Evolutionary conservation across 305 asterid species (phyloP).

Genomic region (Withania somnifera): DNA sequence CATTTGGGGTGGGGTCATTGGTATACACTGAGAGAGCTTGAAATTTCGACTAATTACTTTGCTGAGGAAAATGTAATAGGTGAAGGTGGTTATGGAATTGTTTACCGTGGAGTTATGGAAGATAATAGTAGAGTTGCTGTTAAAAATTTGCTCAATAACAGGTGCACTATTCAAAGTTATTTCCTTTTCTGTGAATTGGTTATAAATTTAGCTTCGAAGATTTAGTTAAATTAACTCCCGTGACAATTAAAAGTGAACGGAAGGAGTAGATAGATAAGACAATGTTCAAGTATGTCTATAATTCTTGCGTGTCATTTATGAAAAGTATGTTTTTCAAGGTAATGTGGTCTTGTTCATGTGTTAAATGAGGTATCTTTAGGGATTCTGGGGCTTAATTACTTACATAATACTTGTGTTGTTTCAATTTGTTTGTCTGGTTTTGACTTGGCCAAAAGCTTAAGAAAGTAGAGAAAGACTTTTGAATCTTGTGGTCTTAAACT

Average conservation of each 20-base stretch:
- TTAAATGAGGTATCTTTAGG: not conserved
- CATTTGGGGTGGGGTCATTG: slow-evolving; percentile 99
- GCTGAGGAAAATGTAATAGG: slow-evolving; percentile 81
- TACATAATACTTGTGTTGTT: no score
- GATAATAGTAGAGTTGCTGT: slow-evolving; percentile 64
- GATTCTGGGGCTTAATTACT: not conserved
- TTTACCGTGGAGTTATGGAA: slow-evolving; percentile 56
- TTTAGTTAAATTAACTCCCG: no score
- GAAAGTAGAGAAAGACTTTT: no score
- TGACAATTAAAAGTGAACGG: no score
- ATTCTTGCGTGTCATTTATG: not conserved
- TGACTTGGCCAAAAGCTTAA: no score
- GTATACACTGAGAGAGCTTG: slow-evolving; percentile 86
- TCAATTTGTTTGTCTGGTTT: no score
- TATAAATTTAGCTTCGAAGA: no score
- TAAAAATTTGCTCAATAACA: slow-evolving; percentile 86
- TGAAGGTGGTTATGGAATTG: slow-evolving; percentile 95
- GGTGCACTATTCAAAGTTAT: slow-evolving; percentile 25
- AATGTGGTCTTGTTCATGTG: not conserved
- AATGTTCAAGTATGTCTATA: not conserved
- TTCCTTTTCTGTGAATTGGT: not conserved
- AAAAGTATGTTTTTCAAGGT: not conserved
- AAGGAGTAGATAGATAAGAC: not conserved
- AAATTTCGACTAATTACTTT: slow-evolving; percentile 53
- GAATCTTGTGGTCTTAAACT: no score